phyloP scores from a whole-genome alignment of 176 grass and related monocot species.

The Aegilops umbellulata region DNA sequence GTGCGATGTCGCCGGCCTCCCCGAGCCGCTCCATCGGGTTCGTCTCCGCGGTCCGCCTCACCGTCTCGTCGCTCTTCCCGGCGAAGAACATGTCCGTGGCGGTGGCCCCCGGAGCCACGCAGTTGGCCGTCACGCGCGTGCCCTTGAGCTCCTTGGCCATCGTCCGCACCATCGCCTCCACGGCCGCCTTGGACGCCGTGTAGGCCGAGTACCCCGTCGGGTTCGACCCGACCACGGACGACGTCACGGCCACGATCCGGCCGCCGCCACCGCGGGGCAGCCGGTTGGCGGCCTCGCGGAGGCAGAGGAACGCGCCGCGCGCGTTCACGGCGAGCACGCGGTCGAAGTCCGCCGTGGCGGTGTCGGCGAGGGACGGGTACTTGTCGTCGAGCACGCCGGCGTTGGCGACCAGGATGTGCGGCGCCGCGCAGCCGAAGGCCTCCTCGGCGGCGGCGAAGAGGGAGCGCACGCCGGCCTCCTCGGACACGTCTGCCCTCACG shows the following conservation, averaged over 20 bases:
- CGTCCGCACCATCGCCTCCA: slow-evolving; percentile 55
- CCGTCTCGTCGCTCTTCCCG: slow-evolving; percentile 43
- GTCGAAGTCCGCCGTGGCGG: slow-evolving; percentile 48
- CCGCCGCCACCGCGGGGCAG: slow-evolving; percentile 58
- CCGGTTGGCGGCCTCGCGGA: slow-evolving; percentile 63
- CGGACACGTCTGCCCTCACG: neutral
- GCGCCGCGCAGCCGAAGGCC: neutral
- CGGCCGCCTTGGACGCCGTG: slow-evolving; percentile 46
- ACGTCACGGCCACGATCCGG: slow-evolving; percentile 67
- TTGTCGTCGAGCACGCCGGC: slow-evolving; percentile 11
- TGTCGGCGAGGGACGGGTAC: slow-evolving; percentile 16
- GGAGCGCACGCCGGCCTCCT: neutral
- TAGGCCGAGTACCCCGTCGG: slow-evolving; percentile 39
- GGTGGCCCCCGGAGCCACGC: slow-evolving; percentile 47
- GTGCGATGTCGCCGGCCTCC: slow-evolving; percentile 39
- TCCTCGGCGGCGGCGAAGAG: neutral
- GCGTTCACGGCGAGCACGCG: slow-evolving; percentile 37
- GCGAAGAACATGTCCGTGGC: slow-evolving; percentile 60
- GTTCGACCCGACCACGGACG: slow-evolving; percentile 40
- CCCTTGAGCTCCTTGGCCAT: slow-evolving; percentile 58
- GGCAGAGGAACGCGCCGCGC: slow-evolving; percentile 75
- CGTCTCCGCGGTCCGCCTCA: neutral
- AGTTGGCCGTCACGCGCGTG: slow-evolving; percentile 54
- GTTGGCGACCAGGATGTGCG: slow-evolving; percentile 8
- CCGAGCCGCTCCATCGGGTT: slow-evolving; percentile 55